These are phyloP conservation scores for Elsinoe australis DNA, from an alignment of 2,329 filamentous ascomycete genomes.

Conservation along the genomic window DNA sequence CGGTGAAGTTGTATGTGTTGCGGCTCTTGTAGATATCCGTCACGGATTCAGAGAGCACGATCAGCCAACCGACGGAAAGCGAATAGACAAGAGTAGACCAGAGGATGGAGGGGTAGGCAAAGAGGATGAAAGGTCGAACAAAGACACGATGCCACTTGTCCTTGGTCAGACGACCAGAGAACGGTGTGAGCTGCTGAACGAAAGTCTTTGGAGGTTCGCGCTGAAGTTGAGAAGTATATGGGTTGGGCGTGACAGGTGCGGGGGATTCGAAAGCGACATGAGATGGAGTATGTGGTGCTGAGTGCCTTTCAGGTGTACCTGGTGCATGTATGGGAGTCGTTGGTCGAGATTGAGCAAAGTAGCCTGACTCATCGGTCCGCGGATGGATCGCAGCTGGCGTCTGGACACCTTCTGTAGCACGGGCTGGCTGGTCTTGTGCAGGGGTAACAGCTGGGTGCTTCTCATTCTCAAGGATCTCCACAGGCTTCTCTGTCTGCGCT, in stretches of 20 bases:
- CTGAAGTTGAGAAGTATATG: constrained; percentile 65
- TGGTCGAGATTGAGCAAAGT: background rate
- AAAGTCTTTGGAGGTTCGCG: constrained; percentile 63
- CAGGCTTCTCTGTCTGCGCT: constrained; percentile 1
- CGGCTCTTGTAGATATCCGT: constrained; percentile 67
- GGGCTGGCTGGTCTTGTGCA: background rate
- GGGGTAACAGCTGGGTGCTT: background rate
- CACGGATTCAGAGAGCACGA: constrained; percentile 85
- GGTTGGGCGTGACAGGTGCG: constrained; percentile 18
- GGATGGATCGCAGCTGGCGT: background rate
- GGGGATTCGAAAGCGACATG: constrained; percentile 8
- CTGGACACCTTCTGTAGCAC: background rate
- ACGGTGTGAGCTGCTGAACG: constrained; percentile 63
- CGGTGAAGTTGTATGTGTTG: constrained; percentile 68
- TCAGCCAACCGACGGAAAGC: constrained; percentile 88
- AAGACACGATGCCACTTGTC: constrained; percentile 76
- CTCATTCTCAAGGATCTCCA: background rate
- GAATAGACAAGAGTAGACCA: constrained; percentile 83
- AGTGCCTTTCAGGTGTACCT: background rate
- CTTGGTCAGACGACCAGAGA: constrained; percentile 66
- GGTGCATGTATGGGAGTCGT: constrained; percentile 4
- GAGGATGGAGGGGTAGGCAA: constrained; percentile 76
- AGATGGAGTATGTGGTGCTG: constrained; percentile 14
- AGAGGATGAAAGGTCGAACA: constrained; percentile 74
- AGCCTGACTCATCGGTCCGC: background rate